Evolutionary conservation across 2,329 filamentous ascomycete genomes (phyloP), one percentile per base, ranked within the genome.

Genomic region (Aspergillus vadensis): DNA sequence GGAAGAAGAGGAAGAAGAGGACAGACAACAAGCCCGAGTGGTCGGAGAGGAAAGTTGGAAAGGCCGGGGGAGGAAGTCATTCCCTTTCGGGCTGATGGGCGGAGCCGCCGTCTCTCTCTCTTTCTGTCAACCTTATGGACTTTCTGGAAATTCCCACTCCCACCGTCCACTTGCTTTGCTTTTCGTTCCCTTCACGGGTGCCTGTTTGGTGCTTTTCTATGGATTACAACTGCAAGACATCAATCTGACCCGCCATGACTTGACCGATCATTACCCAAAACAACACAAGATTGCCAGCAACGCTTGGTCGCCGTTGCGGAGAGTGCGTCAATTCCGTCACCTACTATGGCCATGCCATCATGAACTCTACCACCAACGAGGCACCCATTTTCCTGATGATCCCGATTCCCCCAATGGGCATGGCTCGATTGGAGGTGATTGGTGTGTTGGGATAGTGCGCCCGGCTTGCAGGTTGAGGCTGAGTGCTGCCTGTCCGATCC

Each of bases 21-120:
- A 66, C 65, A 66, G 62, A 64, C 58, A 61, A 59, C 32, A 36
- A 36, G 32, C 48, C 62, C 55, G 64, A 66, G 58, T 65, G 59
- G 60, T 55, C 55, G 62, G 57, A 62, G 61, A 36, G 41, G 41
- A 43, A 43, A 43, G 39, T 43, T 36, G 48, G 50, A 59, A 55
- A 53, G 32, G n/a, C 53, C 47, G 59, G 60, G 53, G 57, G 53
- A 59, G 51, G 54, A 56, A 58, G 48, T 63, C 50, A 53, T 59
- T 64, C 58, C 52, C 43, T 39, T 56, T 59, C 44, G 49, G 55
- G 59, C 56, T 60, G 38, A 60, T 47, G 39, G 19, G 53, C 61
- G 59, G 56, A 63, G 58, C 61, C 61, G 52, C 53, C 53, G 19
- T 30, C 21, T 12, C 36, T 36, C 23, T 23, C 6, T 23, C 25